Evolutionary conservation across 2,329 filamentous ascomycete genomes (phyloP).

Genomic region (Periconia digitata): DNA sequence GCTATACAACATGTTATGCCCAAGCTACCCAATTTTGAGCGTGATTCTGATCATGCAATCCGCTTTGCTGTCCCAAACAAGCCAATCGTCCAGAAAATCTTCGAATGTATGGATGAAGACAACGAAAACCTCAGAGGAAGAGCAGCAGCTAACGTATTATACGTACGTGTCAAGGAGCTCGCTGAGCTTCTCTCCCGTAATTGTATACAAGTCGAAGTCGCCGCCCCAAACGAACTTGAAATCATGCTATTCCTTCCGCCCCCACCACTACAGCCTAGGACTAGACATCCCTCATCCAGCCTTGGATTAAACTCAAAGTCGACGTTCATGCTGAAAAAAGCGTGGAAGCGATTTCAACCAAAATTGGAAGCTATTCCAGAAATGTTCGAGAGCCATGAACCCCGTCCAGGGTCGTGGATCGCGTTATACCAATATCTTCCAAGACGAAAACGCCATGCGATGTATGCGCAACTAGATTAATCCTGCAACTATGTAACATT

Average conservation of each 20-base stretch:
- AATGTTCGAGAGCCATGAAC: too few relatives aligned
- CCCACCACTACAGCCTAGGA: neutral
- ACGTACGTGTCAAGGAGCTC: neutral
- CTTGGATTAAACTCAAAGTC: too few relatives aligned
- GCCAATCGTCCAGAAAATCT: conserved; percentile 2
- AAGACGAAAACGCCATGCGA: too few relatives aligned
- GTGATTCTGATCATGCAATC: conserved; percentile 2
- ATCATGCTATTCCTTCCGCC: conserved; percentile 2
- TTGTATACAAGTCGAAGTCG: neutral
- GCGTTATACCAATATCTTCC: too few relatives aligned
- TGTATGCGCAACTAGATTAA: too few relatives aligned
- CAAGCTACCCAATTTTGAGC: conserved; percentile 6
- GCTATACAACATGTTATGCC: neutral
- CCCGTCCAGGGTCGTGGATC: too few relatives aligned
- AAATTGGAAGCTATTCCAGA: too few relatives aligned
- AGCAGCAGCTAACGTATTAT: conserved; percentile 1
- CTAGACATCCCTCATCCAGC: too few relatives aligned
- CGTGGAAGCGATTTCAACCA: too few relatives aligned
- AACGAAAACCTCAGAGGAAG: neutral
- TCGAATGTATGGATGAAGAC: neutral
- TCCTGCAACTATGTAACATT: too few relatives aligned
- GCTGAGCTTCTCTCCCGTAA: neutral
- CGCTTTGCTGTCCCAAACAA: conserved; percentile 3
- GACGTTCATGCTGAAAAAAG: too few relatives aligned
- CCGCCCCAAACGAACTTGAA: neutral